These are phyloP conservation scores for Schizosaccharomyces osmophilus DNA, from an alignment of 805 yeast genomes.

Conservation along the genomic window DNA sequence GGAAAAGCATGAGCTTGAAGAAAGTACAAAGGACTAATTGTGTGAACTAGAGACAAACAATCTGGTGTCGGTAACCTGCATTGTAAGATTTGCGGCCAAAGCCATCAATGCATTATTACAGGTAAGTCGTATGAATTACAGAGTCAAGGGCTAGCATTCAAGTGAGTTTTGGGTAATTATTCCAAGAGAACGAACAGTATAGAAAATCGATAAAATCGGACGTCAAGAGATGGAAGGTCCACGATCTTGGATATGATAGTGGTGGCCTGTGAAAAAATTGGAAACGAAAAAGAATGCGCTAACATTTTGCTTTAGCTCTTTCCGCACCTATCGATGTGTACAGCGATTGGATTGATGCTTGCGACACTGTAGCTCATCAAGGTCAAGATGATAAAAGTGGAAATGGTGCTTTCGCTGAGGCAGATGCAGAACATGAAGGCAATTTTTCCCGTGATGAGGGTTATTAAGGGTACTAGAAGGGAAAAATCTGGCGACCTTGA, in stretches of 20 bases:
- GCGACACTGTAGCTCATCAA: slow-evolving; percentile 21
- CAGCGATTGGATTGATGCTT: slow-evolving; percentile 95
- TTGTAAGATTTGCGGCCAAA: slow-evolving; percentile 2
- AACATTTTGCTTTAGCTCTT: slow-evolving; percentile 16
- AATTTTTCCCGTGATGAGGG: not conserved
- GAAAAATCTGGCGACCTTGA: too few species aligned
- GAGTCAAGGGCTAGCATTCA: not conserved
- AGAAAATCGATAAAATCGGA: too few species aligned
- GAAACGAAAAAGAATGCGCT: too few species aligned
- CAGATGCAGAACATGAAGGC: not conserved
- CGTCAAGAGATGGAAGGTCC: not conserved
- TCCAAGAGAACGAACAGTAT: too few species aligned
- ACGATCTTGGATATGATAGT: not conserved
- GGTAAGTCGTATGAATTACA: not conserved
- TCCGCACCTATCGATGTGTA: slow-evolving; percentile 80
- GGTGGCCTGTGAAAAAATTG: too few species aligned
- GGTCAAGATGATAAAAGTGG: not conserved
- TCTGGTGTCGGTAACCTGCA: not conserved
- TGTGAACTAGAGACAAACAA: not conserved
- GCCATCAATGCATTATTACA: not conserved
- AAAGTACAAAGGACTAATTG: not conserved
- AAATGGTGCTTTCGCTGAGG: not conserved
- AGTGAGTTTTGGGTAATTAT: not conserved
- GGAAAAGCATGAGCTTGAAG: not conserved
- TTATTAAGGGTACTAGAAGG: too few species aligned